Evolutionary conservation across 148 eudicot genomes (phyloP).

Genomic region (Rhododendron simsii): DNA sequence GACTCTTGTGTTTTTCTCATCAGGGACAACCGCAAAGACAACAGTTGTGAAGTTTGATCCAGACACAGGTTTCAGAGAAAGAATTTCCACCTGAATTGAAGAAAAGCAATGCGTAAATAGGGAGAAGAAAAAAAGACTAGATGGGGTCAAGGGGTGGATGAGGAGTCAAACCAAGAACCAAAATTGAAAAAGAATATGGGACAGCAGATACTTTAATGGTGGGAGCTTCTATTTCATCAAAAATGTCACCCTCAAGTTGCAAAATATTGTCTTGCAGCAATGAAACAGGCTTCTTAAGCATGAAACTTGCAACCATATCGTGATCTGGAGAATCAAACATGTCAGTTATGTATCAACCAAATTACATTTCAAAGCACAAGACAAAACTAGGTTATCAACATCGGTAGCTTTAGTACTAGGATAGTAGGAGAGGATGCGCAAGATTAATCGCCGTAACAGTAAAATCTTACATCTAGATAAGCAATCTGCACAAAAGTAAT

Average conservation of each 20-base stretch:
- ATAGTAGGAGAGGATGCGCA: background rate
- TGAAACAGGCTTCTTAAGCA: slow-evolving; percentile 57
- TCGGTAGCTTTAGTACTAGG: background rate
- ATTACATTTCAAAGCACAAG: background rate
- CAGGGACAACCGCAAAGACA: slow-evolving; percentile 71
- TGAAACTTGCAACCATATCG: slow-evolving; percentile 75
- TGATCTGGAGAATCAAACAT: slow-evolving; percentile 43
- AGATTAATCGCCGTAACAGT: background rate
- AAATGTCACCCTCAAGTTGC: slow-evolving; percentile 67
- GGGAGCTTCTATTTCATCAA: slow-evolving; percentile 55
- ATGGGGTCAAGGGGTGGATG: slow-evolving; percentile 9
- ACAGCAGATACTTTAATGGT: slow-evolving; percentile 48
- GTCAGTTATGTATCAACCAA: background rate
- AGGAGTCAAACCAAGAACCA: background rate
- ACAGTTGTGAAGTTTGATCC: slow-evolving; percentile 58
- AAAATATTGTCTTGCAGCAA: slow-evolving; percentile 47
- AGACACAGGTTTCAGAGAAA: slow-evolving; percentile 43
- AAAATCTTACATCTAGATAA: background rate
- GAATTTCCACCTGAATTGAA: slow-evolving; percentile 51
- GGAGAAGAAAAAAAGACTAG: background rate
- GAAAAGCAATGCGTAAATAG: slow-evolving; percentile 1
- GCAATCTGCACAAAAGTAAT: background rate
- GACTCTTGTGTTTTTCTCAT: slow-evolving; percentile 37
- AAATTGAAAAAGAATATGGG: background rate
- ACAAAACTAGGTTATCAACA: background rate